phyloP scores from a whole-genome alignment of 2,329 filamentous ascomycete species.

The Capronia americana region DNA sequence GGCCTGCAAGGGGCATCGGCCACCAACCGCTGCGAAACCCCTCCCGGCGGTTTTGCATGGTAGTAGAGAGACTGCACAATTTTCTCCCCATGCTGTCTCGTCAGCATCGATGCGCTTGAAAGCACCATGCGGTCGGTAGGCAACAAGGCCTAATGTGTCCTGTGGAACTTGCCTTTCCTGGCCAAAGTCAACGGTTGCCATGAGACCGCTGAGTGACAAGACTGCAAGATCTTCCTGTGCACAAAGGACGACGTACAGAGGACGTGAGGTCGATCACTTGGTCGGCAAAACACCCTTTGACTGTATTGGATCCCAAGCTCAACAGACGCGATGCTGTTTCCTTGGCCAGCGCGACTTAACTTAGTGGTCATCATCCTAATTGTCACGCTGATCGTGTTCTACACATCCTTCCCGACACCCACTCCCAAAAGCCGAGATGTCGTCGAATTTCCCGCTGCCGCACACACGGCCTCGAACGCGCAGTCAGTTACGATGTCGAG shows the following conservation, averaged over 20 bases:
- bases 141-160: not conserved
- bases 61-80: not conserved
- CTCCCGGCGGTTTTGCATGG: not conserved
- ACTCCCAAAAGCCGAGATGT: conserved; percentile 10
- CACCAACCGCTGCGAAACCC: not conserved
- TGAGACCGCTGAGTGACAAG: not conserved
- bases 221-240: not conserved
- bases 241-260: not conserved
- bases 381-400: conserved; percentile 23
- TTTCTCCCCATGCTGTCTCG: not conserved
- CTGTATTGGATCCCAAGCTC: not conserved
- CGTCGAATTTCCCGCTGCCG: not conserved
- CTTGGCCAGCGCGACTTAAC: conserved; percentile 10
- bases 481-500: conserved; percentile 7
- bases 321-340: conserved; percentile 10
- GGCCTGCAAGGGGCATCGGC: not conserved
- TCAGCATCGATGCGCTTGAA: not conserved
- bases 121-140: not conserved
- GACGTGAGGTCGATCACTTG: not conserved
- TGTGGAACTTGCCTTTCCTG: not conserved
- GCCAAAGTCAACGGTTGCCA: not conserved
- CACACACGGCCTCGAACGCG: not conserved
- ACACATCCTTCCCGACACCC: conserved; percentile 17
- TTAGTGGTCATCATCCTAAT: conserved; percentile 20
- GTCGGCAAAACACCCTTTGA: not conserved